These are phyloP conservation scores for Citropsis articulata DNA, from an alignment of 345 rosid species.

Conservation along the genomic window DNA sequence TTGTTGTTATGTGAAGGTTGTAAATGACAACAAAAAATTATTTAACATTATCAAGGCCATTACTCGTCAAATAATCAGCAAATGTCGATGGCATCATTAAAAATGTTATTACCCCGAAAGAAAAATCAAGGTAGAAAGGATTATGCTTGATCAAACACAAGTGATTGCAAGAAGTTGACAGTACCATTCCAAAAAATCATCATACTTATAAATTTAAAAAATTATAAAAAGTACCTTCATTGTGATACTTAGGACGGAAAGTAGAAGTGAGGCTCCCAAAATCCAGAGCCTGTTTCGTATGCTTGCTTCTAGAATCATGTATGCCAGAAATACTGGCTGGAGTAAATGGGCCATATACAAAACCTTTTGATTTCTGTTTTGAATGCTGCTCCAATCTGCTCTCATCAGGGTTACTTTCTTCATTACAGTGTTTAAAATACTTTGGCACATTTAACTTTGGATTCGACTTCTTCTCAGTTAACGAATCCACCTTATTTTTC, in stretches of 20 bases:
- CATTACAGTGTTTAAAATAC: too few species aligned
- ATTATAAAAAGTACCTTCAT: neutral
- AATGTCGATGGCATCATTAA: too few species aligned
- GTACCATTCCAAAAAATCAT: neutral
- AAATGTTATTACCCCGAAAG: neutral
- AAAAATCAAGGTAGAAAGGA: neutral
- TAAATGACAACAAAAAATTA: neutral
- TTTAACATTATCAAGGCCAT: neutral
- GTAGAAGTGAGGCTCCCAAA: neutral
- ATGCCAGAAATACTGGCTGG: slow-evolving; percentile 22
- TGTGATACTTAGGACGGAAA: neutral
- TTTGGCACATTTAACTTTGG: neutral
- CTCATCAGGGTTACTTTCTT: too few species aligned
- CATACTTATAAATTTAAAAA: too few species aligned
- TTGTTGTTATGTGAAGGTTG: neutral
- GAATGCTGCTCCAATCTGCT: too few species aligned
- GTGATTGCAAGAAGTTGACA: neutral
- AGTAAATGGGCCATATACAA: neutral
- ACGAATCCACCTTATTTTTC: slow-evolving; percentile 32
- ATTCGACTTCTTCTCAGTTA: neutral
- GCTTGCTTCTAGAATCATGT: neutral
- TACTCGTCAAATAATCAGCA: neutral
- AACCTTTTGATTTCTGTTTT: too few species aligned
- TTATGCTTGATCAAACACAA: neutral
- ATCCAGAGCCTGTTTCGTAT: neutral